Evolutionary conservation across 106 monocot genomes (phyloP), one percentile per base, ranked within the genome.

Genomic region (Amphibolis antarctica): DNA sequence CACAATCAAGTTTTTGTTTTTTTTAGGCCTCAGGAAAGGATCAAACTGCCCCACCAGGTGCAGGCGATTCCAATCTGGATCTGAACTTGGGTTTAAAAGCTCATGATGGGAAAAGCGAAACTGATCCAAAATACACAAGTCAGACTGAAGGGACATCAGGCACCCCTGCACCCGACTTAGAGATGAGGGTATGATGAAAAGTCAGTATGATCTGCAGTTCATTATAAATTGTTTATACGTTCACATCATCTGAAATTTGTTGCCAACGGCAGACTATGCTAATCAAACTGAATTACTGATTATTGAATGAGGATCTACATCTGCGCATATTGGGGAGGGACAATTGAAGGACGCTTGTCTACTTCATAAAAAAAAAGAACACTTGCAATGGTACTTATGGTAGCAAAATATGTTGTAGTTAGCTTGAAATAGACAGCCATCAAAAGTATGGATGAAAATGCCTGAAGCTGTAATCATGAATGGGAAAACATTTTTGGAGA

Each of bases 31-130:
- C 15, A 61, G 42, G 29, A 2, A 61, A 61, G 60, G 42, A 61
- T n/a, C 42, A 22, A 61, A 22, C 60, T 22, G 60, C 42, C 18
- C 4, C 11, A 4, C 36, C 42, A 42, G 42, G 9, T 19, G 18
- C 5, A 42, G 29, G n/a, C 19, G 60, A 43, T 19, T 19, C 20
- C 20, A 61, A 42, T 61, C 12, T 61, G 42, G 60, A 61, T 61
- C 60, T 61, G 42, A 61, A 1, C 22, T 43, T 61, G 10, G 60
- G 60, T 13, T 61, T 61, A 61, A 61, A 61, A 61, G 36, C 60
- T 19, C 60, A 61, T 22, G 60, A 61, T 5, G 44, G 42, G 42
- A 61, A 61, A 30, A 18, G 22, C 21, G 60, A 61, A 61, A 61
- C 5, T 31, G 58, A 58, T 58, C 58, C 29, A 17, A 58, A 29